Evolutionary conservation across 2,329 filamentous ascomycete genomes (phyloP), one percentile per base, ranked within the genome.

Genomic region (Rhynchosporium secalis): DNA sequence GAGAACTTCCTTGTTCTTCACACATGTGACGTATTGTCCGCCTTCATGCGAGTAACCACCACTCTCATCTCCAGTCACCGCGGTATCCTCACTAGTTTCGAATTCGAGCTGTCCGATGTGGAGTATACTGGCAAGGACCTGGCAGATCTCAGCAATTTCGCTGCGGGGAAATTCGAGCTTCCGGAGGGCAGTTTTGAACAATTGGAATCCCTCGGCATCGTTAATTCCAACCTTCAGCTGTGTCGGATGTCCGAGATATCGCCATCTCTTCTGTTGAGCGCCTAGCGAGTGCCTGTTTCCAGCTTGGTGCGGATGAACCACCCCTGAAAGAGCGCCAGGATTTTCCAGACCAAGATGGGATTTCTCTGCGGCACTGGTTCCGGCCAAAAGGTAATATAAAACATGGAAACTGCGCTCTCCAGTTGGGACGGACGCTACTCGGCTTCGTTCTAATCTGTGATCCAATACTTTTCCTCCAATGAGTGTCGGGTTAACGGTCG

Each of bases 51-150:
- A 96, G 77, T 95, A 98, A 26, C 94, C 94, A 60, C 95, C 95
- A 69, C 94, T 98, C 72, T 99, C 95, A 70, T 97, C 93, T 1
- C 86, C 92, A 1, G 85, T 85, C 0, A 86, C 88, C 2, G 88
- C 88, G 0, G 95, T 98, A 68, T 88, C 86, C 69, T 90, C 88
- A 2, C 89, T 88, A 0, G 86, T 92, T 73, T 90, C 87, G 69
- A 99, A 99, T 71, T 99, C 95, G 2, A 99, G 86, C 78, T 99
- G 95, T 33, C 95, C 95, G 69, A 99, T 93, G 75, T 99, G 95
- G n/a, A 99, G 82, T 68, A 99, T 97, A 70, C 87, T 88, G 38
- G 95, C 95, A 58, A 99, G 81, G 55, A 98, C 85, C 78, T 99
- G 95, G 76, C 95, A 99, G 61, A 99, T 93, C 75, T 97, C 94